Evolutionary conservation across 768 basidiomycete genomes (phyloP).

Genomic region (Serendipita sp.): DNA sequence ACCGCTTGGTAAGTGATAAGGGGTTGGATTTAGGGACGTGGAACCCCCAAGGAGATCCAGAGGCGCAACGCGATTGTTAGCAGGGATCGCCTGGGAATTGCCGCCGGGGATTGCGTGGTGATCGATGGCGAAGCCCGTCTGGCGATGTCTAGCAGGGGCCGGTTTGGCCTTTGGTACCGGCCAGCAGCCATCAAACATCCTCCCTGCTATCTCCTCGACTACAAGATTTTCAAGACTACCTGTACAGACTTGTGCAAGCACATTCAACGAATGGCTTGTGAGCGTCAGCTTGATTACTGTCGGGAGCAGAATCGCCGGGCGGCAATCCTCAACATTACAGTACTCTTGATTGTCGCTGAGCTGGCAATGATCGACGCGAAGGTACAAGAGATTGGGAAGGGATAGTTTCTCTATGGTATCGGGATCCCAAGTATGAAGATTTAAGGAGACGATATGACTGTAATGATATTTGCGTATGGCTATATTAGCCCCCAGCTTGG

Average conservation of each 20-base stretch:
- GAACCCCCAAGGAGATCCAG: too few relatives aligned
- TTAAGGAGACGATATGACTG: neutral
- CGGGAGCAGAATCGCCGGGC: neutral
- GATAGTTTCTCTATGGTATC: neutral
- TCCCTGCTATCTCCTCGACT: neutral
- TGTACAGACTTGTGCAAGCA: neutral
- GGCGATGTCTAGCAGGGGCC: neutral
- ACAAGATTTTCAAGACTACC: neutral
- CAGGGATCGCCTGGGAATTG: too few relatives aligned
- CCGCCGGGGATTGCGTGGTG: too few relatives aligned
- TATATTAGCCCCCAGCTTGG: neutral
- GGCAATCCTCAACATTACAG: neutral
- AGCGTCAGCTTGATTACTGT: neutral
- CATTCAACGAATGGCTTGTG: neutral
- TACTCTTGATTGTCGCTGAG: neutral
- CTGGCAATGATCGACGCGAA: conserved; percentile 3
- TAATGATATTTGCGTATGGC: neutral
- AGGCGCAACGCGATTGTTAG: too few relatives aligned
- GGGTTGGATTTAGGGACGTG: too few relatives aligned
- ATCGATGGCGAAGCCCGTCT: neutral
- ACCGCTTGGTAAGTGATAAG: too few relatives aligned
- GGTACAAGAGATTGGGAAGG: neutral
- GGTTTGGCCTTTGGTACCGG: neutral
- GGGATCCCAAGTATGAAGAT: neutral
- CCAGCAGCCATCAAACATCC: neutral